Percentiles rank a stretch among this genome's conserved stretches.
Conservation (phyloP, 257 asterid genomes). For the Jasminum sambac region DNA sequence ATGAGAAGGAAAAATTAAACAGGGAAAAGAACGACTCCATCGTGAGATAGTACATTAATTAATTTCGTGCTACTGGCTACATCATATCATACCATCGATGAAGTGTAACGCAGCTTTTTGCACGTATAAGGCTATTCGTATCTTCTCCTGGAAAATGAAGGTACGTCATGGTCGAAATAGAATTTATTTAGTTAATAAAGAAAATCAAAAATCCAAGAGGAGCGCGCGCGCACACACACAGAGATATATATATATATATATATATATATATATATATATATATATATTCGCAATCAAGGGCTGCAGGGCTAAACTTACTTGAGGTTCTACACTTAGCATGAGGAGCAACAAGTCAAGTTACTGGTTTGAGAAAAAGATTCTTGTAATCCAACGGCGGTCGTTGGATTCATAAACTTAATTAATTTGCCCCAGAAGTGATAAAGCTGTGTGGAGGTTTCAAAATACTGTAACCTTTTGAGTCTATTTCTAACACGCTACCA, state of each 20-base stretch:
- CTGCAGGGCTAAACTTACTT: not conserved
- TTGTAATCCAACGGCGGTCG: not conserved
- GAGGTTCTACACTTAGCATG: too few species aligned
- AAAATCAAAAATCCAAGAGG: not conserved
- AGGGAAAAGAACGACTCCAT: constrained; percentile 1
- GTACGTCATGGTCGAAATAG: not conserved
- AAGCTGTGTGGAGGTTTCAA: not conserved
- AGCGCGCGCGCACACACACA: too few species aligned
- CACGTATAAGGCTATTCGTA: constrained; percentile 66
- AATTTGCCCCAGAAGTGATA: not conserved
- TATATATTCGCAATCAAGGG: too few species aligned
- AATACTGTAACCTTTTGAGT: too few species aligned
- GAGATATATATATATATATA: too few species aligned
- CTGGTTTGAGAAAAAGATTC: too few species aligned
- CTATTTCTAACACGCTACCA: too few species aligned
- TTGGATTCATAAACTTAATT: too few species aligned
- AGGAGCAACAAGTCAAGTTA: too few species aligned
- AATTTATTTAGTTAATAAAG: not conserved
- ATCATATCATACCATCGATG: constrained; percentile 60
- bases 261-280: too few species aligned
- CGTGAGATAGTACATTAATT: not conserved
- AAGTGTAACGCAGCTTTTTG: constrained; percentile 78
- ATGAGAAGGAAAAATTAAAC: constrained; percentile 22
- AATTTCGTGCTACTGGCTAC: too few species aligned
- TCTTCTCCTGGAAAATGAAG: constrained; percentile 55